Evolutionary conservation across 1,284 basidiomycete genomes (phyloP), one percentile per base, ranked within the genome.

Genomic region (Somion occarium): DNA sequence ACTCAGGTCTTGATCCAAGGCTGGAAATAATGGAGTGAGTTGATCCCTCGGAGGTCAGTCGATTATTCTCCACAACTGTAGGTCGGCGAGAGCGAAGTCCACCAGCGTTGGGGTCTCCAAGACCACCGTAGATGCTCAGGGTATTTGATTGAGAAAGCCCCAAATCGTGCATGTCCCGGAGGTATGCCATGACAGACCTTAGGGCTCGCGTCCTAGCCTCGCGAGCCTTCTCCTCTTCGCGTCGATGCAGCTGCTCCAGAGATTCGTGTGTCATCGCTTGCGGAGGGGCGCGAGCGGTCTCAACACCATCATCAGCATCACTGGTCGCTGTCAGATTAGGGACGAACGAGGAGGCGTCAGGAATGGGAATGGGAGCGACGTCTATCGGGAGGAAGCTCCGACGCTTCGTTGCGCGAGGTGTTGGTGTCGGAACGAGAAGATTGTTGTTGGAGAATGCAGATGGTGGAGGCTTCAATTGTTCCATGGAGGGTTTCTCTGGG

Each of bases 81-180:
- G 84, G 83, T 49, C 86, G 72, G 53, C 86, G 76, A 42, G 83
- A 76, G 46, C 85, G 76, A 38, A 68, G 50, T 15, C 66, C 64
- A 15, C 59, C 58, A n/a, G n/a, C n/a, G 5, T 54, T 67, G 9
- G 64, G 60, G 27, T 69, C 64, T 7, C 72, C 59, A 24, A 67
- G 55, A 22, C 69, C 58, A 20, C 75, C 77, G 62, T 83, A 82
- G 69, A 84, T 70, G 55, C 79, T 79, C 53, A 78, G 54, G 12
- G 75, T 68, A 54, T 74, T 74, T 11, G 71, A 65, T 60, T 86
- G 83, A 3, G 79, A 76, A 50, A 81, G 64, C 20, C 79, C 80
- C 27, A 99, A 76, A 64, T 98, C 95, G 63, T 95, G 88, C 79
- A 99, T 87, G 63, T 99, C 96, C 61, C 86, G 86, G 19, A 99